Base-by-base conservation (phyloP, 352 stramenopile species). In the Phytophthora pistaciae region DNA sequence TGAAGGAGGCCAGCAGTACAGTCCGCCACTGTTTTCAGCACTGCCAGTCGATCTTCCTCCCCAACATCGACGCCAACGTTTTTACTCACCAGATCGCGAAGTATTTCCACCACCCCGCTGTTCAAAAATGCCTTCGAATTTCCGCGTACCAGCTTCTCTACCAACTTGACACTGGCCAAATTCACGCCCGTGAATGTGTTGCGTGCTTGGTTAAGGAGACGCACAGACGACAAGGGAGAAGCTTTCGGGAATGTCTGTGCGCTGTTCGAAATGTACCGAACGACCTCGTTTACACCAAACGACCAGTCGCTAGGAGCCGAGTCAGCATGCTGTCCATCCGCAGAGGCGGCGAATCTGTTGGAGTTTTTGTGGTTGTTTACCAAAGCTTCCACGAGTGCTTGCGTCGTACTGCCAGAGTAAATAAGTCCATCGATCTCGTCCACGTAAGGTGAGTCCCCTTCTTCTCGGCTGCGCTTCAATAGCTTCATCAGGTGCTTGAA, bases 291-390 rank as follows among this genome's bases (percentile, higher is more conserved):
- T 25, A 95, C 85, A 23, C 88, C 88, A 59, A 93, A 88, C 21
- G 84, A 93, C 88, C 88, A 95, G 54, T 91, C 79, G 25, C 80
- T 90, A 0, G 87, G 85, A 0, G 87, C 85, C 11, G 79, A 88
- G 53, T 90, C 78, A 1, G 85, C 82, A 44, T 91, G 85, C 33
- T 93, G 84, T 0, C 86, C 84, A 74, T 94, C 86, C 0, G 86
- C 84, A 29, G 87, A 93, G 10, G 85, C 79, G 14, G 80, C 72
- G 63, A 91, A 90, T 18, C 74, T 79, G 49, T 90, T 84, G 4
- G 79, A 82, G 48, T 79, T 88, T 31, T 87, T 91, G 68, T 92
- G 82, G 46, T 94, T 93, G 44, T 83, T 72, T 13, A 89, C 59
- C 52, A 91, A 73, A 0, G 77, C 64, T n/a, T 83, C 42, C 16